phyloP scores from a whole-genome alignment of 805 yeast genomes.

The Sugiyamaella lignohabitans region DNA sequence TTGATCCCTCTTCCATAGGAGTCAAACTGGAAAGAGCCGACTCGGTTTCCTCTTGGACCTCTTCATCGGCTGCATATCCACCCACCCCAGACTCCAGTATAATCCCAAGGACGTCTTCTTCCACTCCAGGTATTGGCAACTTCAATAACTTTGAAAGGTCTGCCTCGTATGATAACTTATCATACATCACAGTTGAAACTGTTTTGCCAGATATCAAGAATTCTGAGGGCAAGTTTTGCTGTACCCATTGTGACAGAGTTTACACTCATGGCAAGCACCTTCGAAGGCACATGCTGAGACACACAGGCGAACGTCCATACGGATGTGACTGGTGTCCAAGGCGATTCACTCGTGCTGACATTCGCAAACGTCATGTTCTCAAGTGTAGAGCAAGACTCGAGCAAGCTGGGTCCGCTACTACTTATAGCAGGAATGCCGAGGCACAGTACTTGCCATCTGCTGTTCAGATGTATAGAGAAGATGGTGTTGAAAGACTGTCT shows the following conservation, averaged over 20 bases:
- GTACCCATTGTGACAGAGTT: conserved; percentile 23
- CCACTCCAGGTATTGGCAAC: neutral
- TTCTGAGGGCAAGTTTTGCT: conserved; percentile 36
- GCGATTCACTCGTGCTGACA: conserved; percentile 66
- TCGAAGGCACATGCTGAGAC: conserved; percentile 74
- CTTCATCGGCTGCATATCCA: neutral
- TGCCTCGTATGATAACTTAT: neutral
- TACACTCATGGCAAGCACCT: conserved; percentile 57
- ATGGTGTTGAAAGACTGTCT: too few species aligned
- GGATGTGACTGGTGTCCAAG: conserved; percentile 68
- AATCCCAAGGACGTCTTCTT: neutral
- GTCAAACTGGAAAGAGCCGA: conserved; percentile 7
- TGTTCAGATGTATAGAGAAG: neutral
- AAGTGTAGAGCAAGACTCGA: conserved; percentile 21
- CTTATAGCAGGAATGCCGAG: too few species aligned
- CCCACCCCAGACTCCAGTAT: conserved; percentile 4
- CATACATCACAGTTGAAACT: conserved; percentile 7
- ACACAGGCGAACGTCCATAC: conserved; percentile 81
- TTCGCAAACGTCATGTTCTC: conserved; percentile 58
- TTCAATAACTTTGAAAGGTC: neutral
- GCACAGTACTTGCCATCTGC: neutral
- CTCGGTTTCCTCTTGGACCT: conserved; percentile 4
- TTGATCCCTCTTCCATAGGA: neutral
- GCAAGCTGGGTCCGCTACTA: too few species aligned
- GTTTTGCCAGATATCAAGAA: conserved; percentile 6